A percentile compares a stretch with the other conserved stretches of the same genome.
These are phyloP conservation scores for Podosphaera aphanis DNA, from an alignment of 2,329 filamentous ascomycete genomes.

Conservation along the genomic window DNA sequence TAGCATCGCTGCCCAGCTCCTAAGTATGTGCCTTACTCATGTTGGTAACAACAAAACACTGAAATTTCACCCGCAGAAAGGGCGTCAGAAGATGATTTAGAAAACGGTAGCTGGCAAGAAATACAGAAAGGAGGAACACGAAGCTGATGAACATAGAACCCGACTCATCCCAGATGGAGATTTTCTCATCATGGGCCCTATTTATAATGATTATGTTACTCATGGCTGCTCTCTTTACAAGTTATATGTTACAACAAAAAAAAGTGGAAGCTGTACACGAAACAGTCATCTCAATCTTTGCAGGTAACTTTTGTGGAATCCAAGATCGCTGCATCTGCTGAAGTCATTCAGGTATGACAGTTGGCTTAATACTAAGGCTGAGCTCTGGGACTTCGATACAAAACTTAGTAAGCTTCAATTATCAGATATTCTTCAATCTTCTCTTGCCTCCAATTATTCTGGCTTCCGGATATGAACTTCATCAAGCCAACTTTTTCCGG, in stretches of 20 bases:
- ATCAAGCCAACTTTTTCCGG: slow-evolving; percentile 97
- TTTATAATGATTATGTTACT: slow-evolving; percentile 91
- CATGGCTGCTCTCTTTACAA: slow-evolving; percentile 85
- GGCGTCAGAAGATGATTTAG: not conserved
- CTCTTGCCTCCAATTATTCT: slow-evolving; percentile 96
- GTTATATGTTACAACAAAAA: slow-evolving; percentile 87
- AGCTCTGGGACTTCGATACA: slow-evolving; percentile 64
- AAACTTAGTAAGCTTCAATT: slow-evolving; percentile 85
- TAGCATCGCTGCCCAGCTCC: not conserved
- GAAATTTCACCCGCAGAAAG: not conserved
- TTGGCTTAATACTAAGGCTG: slow-evolving; percentile 69
- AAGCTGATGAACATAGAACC: slow-evolving; percentile 24
- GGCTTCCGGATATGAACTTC: slow-evolving; percentile 86
- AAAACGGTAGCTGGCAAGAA: not conserved
- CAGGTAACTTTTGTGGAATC: slow-evolving; percentile 27
- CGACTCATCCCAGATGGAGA: slow-evolving; percentile 77
- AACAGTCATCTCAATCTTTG: slow-evolving; percentile 95
- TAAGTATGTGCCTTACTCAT: not conserved
- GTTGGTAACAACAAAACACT: not conserved
- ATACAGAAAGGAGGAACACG: slow-evolving; percentile 2
- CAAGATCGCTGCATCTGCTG: not conserved
- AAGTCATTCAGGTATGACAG: slow-evolving; percentile 53
- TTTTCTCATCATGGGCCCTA: slow-evolving; percentile 86
- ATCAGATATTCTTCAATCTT: slow-evolving; percentile 98
- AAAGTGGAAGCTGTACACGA: slow-evolving; percentile 96